These are phyloP conservation scores for Ascosphaera pollenicola DNA, from an alignment of 2,329 filamentous ascomycete genomes.

Conservation along the genomic window DNA sequence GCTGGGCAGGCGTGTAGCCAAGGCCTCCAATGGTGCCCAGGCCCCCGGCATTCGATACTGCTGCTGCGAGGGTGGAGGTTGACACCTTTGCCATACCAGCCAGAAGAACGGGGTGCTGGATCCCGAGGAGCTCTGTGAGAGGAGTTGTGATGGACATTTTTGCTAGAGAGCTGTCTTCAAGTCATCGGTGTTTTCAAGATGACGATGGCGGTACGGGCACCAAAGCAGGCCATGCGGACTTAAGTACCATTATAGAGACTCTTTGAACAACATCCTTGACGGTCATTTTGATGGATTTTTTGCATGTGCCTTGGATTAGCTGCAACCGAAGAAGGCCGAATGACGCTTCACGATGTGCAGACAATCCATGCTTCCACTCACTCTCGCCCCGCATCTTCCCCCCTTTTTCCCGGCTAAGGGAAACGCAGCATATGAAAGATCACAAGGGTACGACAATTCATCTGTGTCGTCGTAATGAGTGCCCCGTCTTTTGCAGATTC, in stretches of 20 bases:
- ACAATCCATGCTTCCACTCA: background rate
- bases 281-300: too few relatives aligned
- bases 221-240: too few relatives aligned
- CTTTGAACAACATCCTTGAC: too few relatives aligned
- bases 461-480: too few relatives aligned
- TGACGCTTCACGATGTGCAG: background rate
- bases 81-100: constrained; percentile 86
- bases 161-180: constrained; percentile 7
- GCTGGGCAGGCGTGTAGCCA: constrained; percentile 49
- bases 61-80: constrained; percentile 55
- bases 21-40: constrained; percentile 41
- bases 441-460: background rate
- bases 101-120: constrained; percentile 73
- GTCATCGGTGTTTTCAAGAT: too few relatives aligned
- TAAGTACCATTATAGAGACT: too few relatives aligned
- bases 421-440: background rate
- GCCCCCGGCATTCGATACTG: constrained; percentile 73
- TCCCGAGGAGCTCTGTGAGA: constrained; percentile 55
- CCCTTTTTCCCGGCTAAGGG: background rate
- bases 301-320: too few relatives aligned
- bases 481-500: too few relatives aligned
- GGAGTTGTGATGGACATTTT: constrained; percentile 45
- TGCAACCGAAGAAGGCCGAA: too few relatives aligned
- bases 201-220: too few relatives aligned
- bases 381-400: background rate